Evolutionary conservation across 2,329 filamentous ascomycete species (phyloP), one percentile per base, ranked within the genome.

Genomic region (Clarireedia hainanense): DNA sequence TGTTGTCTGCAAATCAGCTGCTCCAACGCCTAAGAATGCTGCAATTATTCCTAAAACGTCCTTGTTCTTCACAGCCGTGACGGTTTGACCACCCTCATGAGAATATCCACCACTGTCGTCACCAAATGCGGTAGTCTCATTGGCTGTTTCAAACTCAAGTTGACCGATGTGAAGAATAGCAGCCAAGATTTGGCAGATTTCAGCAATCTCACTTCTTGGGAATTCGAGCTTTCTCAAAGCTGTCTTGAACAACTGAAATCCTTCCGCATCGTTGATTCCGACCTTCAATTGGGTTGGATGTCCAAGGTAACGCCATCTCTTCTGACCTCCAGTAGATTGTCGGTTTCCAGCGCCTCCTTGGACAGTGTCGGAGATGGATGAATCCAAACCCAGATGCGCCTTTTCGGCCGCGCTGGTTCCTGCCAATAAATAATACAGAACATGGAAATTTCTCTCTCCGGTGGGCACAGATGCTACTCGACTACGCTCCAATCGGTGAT

Each of bases 71-170:
- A 96, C 92, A 2, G 86, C 81, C 0, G 94, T 97, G 27, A 91
- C 77, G 0, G 81, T 88, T 67, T 94, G 89, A 43, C 86, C 89
- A 61, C 94, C 94, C 71, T 99, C 94, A 68, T 96, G 91, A 0
- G 94, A 96, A 72, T 94, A 97, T 20, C 92, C 92, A 55, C 94
- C 94, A 63, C 92, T 97, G 66, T 99, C 94, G 64, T 96, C 91
- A 1, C 83, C 90, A 1, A 82, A 82, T 0, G 83, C 85, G 2
- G 85, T 85, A 0, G 94, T 97, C 62, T 85, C 83, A 64, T 88
- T 85, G 2, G 87, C 86, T 0, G 83, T 91, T 68, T 88, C 84
- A 63, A 99, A 99, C 65, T 99, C 94, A 2, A 99, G 83, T 74
- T 99, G 94, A 27, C 94, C 94, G 63, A 99, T 91, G 70, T 99